Percentiles rank a stretch among this genome's conserved stretches.
Conservation (phyloP, 1,139 yeast species). For the Kluyveromyces sp. region DNA sequence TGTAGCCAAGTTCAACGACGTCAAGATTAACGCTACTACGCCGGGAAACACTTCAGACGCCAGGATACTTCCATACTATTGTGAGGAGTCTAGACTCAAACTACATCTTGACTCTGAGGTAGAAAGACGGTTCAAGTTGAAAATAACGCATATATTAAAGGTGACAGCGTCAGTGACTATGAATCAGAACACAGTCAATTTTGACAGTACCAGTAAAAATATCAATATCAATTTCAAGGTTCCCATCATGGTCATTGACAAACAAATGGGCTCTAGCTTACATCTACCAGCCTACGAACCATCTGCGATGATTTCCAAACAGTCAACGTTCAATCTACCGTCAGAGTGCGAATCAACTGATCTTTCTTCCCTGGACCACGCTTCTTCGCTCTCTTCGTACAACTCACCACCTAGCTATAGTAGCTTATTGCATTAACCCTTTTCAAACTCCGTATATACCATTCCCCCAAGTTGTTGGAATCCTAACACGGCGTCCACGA, state of each 20-base stretch:
- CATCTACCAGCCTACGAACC: conserved; percentile 18
- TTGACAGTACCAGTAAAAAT: not conserved
- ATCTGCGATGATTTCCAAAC: not conserved
- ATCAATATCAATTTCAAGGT: conserved; percentile 12
- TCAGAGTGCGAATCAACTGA: not conserved
- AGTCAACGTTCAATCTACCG: not conserved
- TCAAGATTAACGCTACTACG: conserved; percentile 2
- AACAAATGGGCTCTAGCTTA: conserved; percentile 17
- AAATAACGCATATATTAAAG: conserved; percentile 19
- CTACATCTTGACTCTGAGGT: too few species aligned
- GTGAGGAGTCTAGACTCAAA: conserved; percentile 7
- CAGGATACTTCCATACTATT: conserved; percentile 8
- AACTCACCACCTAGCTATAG: conserved; percentile 1
- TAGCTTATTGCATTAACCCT: not conserved
- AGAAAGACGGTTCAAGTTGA: conserved; percentile 12
- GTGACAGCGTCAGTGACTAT: not conserved
- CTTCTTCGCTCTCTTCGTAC: not conserved
- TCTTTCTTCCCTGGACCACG: not conserved
- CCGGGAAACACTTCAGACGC: not conserved
- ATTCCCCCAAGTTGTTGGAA: too few species aligned
- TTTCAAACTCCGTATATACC: too few species aligned
- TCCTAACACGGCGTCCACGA: too few species aligned
- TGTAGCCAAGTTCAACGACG: conserved; percentile 5
- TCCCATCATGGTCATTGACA: conserved; percentile 20
- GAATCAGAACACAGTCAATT: not conserved